Conservation (phyloP, 106 monocot genomes). For the Posidonia australis region DNA sequence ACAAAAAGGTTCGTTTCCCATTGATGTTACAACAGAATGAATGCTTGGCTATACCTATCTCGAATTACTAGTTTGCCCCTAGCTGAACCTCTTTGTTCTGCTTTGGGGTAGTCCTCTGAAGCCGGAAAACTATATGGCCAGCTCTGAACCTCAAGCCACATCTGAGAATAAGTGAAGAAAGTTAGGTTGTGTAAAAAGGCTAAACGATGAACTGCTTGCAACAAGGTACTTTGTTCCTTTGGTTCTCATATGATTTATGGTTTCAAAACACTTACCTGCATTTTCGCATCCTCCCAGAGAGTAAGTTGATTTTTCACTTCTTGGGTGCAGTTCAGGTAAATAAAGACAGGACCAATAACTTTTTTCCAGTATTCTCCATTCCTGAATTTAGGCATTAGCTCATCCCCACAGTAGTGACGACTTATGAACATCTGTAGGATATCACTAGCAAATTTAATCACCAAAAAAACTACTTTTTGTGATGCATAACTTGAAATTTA, state of each 20-base stretch:
- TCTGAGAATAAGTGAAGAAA: conserved; percentile 1
- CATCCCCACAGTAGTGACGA: conserved; percentile 61
- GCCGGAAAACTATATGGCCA: conserved; percentile 70
- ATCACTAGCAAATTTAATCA: neutral
- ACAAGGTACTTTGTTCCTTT: neutral
- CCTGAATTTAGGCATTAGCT: conserved; percentile 46
- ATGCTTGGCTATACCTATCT: conserved; percentile 39
- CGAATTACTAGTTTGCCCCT: conserved; percentile 46
- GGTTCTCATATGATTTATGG: too few relatives aligned
- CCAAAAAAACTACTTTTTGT: neutral
- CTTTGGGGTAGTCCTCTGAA: conserved; percentile 56
- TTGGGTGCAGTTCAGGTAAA: conserved; percentile 54
- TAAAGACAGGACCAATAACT: conserved; percentile 69
- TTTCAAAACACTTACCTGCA: conserved; percentile 29
- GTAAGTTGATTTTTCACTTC: conserved; percentile 26
- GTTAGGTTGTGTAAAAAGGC: neutral
- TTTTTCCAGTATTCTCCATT: conserved; percentile 85
- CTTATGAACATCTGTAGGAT: conserved; percentile 54
- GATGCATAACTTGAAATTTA: neutral
- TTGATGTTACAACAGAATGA: neutral
- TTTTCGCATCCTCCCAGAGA: conserved; percentile 92
- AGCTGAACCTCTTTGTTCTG: conserved; percentile 48
- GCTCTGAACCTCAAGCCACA: conserved; percentile 5
- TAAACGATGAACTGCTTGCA: neutral
- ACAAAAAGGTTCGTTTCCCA: too few relatives aligned